These are phyloP conservation scores for Aspergillus hortae DNA, from an alignment of 2,329 filamentous ascomycete species.

Conservation along the genomic window DNA sequence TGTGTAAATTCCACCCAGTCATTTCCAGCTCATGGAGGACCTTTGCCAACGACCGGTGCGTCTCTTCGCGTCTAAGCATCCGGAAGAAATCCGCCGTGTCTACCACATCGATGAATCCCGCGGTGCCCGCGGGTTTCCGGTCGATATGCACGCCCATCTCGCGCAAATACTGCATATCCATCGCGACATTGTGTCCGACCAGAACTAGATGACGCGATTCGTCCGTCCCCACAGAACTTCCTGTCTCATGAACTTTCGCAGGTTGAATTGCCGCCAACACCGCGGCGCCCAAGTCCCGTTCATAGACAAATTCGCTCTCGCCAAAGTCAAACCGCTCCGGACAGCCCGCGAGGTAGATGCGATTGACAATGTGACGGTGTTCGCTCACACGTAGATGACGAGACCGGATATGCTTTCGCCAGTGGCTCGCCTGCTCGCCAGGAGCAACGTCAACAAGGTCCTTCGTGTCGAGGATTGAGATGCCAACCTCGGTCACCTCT, in stretches of 20 bases:
- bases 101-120: conserved; percentile 59
- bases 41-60: conserved; percentile 55
- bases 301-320: conserved; percentile 52
- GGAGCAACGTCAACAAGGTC: conserved; percentile 56
- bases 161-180: conserved; percentile 67
- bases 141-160: conserved; percentile 59
- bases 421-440: conserved; percentile 60
- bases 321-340: conserved; percentile 74
- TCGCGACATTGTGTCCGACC: conserved; percentile 69
- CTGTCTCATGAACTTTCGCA: conserved; percentile 39
- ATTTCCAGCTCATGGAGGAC: conserved; percentile 66
- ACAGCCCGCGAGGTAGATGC: conserved; percentile 65
- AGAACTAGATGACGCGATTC: conserved; percentile 62
- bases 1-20: conserved; percentile 66
- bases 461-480: conserved; percentile 73
- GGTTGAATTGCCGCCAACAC: conserved; percentile 55
- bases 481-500: conserved; percentile 78
- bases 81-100: conserved; percentile 74
- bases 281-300: conserved; percentile 42
- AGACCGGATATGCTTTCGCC: conserved; percentile 64
- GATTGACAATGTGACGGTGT: conserved; percentile 63
- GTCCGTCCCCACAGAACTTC: conserved; percentile 24
- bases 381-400: conserved; percentile 77
- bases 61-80: conserved; percentile 52
- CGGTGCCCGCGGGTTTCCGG: conserved; percentile 1